Conservation (phyloP, 164 flowering plant genomes). For the Tinospora cordifolia region DNA sequence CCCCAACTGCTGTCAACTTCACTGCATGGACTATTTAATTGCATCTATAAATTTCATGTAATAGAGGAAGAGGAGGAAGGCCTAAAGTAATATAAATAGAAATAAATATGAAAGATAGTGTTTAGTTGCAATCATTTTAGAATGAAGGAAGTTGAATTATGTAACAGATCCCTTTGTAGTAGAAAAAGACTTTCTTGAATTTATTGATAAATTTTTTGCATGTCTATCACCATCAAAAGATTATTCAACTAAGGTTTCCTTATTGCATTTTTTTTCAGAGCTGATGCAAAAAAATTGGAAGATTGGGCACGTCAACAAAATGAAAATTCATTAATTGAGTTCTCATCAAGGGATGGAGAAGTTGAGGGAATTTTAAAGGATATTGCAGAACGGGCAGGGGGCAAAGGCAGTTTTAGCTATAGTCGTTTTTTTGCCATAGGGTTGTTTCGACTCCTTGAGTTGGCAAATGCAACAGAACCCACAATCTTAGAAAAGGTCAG, state of each 20-base stretch:
- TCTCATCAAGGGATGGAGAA: constrained; percentile 82
- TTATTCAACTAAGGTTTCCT: constrained; percentile 3
- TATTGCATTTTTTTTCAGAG: constrained; percentile 30
- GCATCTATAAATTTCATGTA: too few relatives aligned
- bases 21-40: too few relatives aligned
- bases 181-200: too few relatives aligned
- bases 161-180: too few relatives aligned
- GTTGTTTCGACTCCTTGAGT: constrained; percentile 86
- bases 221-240: too few relatives aligned
- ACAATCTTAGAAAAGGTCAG: constrained; percentile 73
- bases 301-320: constrained; percentile 87
- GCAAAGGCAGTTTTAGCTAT: constrained; percentile 68
- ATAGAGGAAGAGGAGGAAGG: too few relatives aligned
- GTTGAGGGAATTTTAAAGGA: constrained; percentile 72
- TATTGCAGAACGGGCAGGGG: constrained; percentile 70
- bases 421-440: constrained; percentile 96
- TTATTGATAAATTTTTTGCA: too few relatives aligned
- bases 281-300: constrained; percentile 82
- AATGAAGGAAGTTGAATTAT: too few relatives aligned
- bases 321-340: constrained; percentile 57
- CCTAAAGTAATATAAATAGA: too few relatives aligned
- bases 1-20: too few relatives aligned
- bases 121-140: too few relatives aligned
- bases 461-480: constrained; percentile 84
- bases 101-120: too few relatives aligned